Percentiles rank a stretch among this genome's conserved stretches.
Conservation (phyloP, 2,329 filamentous ascomycete genomes). For the Ilyonectria mors-panacis region DNA sequence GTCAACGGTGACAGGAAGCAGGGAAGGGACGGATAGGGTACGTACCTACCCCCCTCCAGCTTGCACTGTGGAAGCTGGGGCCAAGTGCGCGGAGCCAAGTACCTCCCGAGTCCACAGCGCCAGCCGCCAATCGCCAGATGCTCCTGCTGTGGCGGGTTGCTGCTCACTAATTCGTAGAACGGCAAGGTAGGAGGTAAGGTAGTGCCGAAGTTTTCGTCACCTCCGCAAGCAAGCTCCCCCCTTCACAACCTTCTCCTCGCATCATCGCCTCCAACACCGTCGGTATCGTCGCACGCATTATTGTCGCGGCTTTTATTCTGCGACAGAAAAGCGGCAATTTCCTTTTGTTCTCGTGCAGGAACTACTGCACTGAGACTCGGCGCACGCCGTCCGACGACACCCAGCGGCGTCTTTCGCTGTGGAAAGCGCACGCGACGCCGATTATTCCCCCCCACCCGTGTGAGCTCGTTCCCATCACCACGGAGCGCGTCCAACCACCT, state of each 20-base stretch:
- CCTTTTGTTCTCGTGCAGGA: conserved; percentile 1
- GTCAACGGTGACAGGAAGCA: conserved; percentile 4
- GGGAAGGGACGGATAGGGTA: conserved; percentile 2
- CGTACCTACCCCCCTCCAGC: conserved; percentile 10
- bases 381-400: conserved; percentile 13
- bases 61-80: conserved; percentile 12
- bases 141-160: conserved; percentile 18
- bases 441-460: conserved; percentile 25
- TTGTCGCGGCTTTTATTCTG: conserved; percentile 10
- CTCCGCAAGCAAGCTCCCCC: conserved; percentile 23
- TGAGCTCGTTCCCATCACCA: conserved; percentile 24
- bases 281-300: not conserved
- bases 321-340: not conserved
- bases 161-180: conserved; percentile 22
- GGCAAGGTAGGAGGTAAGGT: conserved; percentile 12
- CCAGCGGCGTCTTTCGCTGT: conserved; percentile 5
- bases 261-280: conserved; percentile 39
- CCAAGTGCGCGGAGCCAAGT: conserved; percentile 11
- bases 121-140: conserved; percentile 8
- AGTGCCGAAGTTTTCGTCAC: conserved; percentile 29
- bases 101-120: not conserved
- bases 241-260: conserved; percentile 38
- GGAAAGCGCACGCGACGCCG: conserved; percentile 29
- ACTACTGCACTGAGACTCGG: conserved; percentile 4
- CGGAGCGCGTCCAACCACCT: conserved; percentile 23